Base-by-base conservation (phyloP, 2,329 filamentous ascomycete species). In the Venturia carpophila region DNA sequence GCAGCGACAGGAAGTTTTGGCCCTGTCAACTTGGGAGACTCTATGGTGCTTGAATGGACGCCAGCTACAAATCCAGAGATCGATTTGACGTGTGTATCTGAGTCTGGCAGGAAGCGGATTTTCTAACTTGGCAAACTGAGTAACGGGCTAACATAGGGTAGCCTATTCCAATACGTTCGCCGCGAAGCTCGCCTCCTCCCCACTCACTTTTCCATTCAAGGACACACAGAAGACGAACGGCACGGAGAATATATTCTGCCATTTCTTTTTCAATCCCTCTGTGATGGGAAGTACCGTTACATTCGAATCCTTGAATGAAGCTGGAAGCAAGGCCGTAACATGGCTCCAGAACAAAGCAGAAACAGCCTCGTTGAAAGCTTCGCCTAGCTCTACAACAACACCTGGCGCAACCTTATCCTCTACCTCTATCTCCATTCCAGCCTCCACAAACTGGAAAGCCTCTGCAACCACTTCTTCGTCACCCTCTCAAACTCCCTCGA, bases 1-100 rank as follows among this genome's bases (percentile, higher is more conserved):
- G 47, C 47, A 52, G 47, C 47, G 47, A 52, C n/a, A 52, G 47
- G 47, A 52, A 52, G 24, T 52, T 52, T 52, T 52, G 47, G 47
- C 7, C 47, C 47, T 27, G 47, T 52, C 15, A 45, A 52, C 9
- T 13, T 52, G n/a, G 47, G 47, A 52, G 47, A 24, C 24, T 52
- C 47, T 9, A 52, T 52, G 47, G 47, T 52, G n/a, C 21, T 52
- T 24, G 47, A 52, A 24, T 52, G 47, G 47, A 24, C 47, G 24
- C 47, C 47, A 7, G n/a, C 47, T 7, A 52, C 47, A 11, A 52
- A 52, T 19, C 47, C 47, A 24, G 47, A 52, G 21, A 52, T 52
- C 47, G 47, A 52, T 30, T 30, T 52, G 47, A 30, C 47, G 13
- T 52, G 47, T 17, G n/a, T 52, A 9, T 24, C 47, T 9, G 47